These are phyloP conservation scores for Beauveria sp. DNA, from an alignment of 2,329 filamentous ascomycete genomes.

Conservation along the genomic window DNA sequence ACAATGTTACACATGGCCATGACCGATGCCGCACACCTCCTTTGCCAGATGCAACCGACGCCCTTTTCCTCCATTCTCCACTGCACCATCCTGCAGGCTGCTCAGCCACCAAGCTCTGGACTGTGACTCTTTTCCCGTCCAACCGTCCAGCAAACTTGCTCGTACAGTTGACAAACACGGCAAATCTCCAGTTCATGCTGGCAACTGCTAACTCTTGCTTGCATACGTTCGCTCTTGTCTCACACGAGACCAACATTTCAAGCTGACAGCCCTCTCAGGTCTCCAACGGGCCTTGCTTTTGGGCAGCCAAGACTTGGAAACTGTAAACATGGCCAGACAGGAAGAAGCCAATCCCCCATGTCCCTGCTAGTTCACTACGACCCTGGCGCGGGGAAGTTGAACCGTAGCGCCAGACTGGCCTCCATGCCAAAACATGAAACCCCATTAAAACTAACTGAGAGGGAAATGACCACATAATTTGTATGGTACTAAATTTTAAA, in stretches of 20 bases:
- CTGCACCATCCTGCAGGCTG: background rate
- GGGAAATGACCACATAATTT: background rate
- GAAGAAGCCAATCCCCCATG: background rate
- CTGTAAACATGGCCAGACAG: background rate
- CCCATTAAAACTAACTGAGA: background rate
- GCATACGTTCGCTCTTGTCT: background rate
- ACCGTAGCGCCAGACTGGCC: conserved; percentile 4
- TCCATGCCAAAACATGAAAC: background rate
- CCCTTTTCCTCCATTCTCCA: background rate
- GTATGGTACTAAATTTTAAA: background rate
- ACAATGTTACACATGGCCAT: background rate
- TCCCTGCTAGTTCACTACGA: background rate
- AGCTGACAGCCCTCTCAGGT: background rate
- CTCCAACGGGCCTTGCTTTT: background rate
- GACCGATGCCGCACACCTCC: background rate
- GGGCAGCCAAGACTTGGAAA: background rate
- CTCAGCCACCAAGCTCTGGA: conserved; percentile 1
- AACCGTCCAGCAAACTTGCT: background rate
- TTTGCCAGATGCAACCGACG: conserved; percentile 5
- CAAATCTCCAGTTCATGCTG: background rate
- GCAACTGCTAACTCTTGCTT: background rate
- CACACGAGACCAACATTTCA: background rate
- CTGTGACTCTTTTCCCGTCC: conserved; percentile 4
- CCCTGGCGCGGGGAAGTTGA: conserved; percentile 7
- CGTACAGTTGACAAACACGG: background rate